Percentiles rank a stretch among this genome's conserved stretches.
Conservation (phyloP, 352 stramenopile genomes). For the Pythium dissotocum region DNA sequence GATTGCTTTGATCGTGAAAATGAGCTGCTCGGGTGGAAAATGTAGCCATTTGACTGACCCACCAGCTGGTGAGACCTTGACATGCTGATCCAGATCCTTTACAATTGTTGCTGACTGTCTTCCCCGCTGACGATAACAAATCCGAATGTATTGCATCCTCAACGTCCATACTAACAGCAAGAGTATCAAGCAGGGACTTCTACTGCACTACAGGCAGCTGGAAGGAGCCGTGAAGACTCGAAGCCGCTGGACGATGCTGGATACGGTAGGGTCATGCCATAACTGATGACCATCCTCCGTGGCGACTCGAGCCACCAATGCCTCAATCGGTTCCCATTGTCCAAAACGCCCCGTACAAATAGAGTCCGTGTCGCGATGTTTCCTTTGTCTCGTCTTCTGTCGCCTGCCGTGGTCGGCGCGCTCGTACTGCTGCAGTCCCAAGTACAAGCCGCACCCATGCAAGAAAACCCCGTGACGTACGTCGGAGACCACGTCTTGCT, state of each 20-base stretch:
- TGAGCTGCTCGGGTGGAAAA: neutral
- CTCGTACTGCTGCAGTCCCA: neutral
- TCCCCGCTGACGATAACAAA: neutral
- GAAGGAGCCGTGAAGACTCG: neutral
- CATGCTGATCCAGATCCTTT: neutral
- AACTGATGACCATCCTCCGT: neutral
- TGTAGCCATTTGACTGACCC: neutral
- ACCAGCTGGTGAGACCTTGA: neutral
- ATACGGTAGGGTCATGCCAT: neutral
- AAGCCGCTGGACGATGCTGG: neutral
- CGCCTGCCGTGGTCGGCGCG: neutral
- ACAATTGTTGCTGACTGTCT: neutral
- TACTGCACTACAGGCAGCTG: neutral
- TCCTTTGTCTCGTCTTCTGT: neutral
- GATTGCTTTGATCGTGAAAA: neutral
- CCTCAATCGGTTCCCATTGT: neutral
- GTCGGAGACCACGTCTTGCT: conserved; percentile 14
- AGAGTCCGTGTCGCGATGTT: neutral
- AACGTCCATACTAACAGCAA: neutral
- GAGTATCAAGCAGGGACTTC: neutral
- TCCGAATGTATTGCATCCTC: no score
- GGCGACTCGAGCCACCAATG: neutral
- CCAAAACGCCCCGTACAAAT: neutral
- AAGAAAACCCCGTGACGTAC: conserved; percentile 15
- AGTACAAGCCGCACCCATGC: conserved; percentile 6